Base-by-base conservation (phyloP, 2,329 filamentous ascomycete species). In the Sporothrix pseudoabietina region DNA sequence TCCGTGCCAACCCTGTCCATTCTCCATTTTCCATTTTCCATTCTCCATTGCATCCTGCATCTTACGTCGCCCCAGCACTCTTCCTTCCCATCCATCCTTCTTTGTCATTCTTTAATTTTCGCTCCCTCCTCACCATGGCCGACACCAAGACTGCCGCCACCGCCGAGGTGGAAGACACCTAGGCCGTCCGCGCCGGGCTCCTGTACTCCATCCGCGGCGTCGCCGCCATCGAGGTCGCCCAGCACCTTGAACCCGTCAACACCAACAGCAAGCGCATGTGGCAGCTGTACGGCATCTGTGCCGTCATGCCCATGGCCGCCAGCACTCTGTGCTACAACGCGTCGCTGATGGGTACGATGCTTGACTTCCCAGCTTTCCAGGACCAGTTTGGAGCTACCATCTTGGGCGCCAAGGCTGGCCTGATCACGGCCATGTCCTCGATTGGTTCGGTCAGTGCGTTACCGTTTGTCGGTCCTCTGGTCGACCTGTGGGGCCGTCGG, bases 341-440 rank as follows among this genome's bases (percentile, higher is more conserved):
- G 32, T 63, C 57, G 32, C 32, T 63, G 57, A 63, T 63, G 57
- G 57, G 32, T 16, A 63, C 57, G 16, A 63, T 63, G 57, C 57
- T 63, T 32, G 57, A 63, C 19, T 63, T 63, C 12, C 57, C 57
- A 3, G 32, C 57, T 6, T 63, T 63, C 16, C 57, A 63, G 32
- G 14, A 35, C 5, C 57, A 63, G 32, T 63, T 63, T n/a, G 30
- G 30, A 5, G 57, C 57, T 14, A 63, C 57, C 3, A 63, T 63
- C 57, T 30, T 63, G 30, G 57, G 57, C 16, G 57, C 57, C 57
- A 63, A 63, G 57, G 57, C 57, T 16, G 57, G 57, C 19, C 57
- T 63, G 57, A 63, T 63, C 32, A 39, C 57, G 57, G 57, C 57
- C 57, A 63, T 63, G 57, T 63, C 41, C 57, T 63, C 57, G 16